Evolutionary conservation across 2,329 filamentous ascomycete species (phyloP).

Genomic region (Aspergillus persii): DNA sequence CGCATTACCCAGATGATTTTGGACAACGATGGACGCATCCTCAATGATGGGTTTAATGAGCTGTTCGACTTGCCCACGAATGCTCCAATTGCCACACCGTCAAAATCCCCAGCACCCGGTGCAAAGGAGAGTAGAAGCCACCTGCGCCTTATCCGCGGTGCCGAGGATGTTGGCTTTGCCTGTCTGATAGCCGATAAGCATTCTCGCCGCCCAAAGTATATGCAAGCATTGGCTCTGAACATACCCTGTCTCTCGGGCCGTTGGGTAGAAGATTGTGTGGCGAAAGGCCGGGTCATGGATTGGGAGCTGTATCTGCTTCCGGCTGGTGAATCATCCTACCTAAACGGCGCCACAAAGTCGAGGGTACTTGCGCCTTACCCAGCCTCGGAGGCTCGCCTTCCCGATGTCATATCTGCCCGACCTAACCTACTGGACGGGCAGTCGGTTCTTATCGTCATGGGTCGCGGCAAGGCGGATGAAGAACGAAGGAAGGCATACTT

Average conservation of each 20-base stretch:
- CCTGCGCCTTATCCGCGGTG: constrained; percentile 56
- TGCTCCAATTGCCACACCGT: constrained; percentile 27
- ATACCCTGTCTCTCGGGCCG: constrained; percentile 79
- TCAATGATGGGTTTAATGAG: constrained; percentile 75
- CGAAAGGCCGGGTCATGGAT: constrained; percentile 60
- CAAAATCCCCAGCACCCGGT: constrained; percentile 23
- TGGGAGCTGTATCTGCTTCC: constrained; percentile 83
- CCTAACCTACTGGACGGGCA: constrained; percentile 63
- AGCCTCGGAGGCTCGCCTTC: constrained; percentile 55
- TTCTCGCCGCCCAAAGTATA: constrained; percentile 84
- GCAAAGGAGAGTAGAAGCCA: constrained; percentile 16
- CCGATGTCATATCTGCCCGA: constrained; percentile 58
- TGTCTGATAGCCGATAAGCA: constrained; percentile 84
- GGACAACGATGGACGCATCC: constrained; percentile 68
- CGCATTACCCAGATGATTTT: constrained; percentile 62
- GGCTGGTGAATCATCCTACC: constrained; percentile 73
- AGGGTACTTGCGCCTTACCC: constrained; percentile 65
- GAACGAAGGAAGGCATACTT: constrained; percentile 70
- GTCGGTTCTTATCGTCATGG: constrained; percentile 70
- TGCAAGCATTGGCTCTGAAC: constrained; percentile 88
- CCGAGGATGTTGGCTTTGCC: constrained; percentile 66
- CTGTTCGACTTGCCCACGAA: constrained; percentile 60
- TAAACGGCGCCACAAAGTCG: constrained; percentile 75
- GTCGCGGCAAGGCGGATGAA: constrained; percentile 61
- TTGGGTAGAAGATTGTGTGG: constrained; percentile 75